Conservation (phyloP, 345 rosid genomes). For the Zanthoxylum bungeanum region DNA sequence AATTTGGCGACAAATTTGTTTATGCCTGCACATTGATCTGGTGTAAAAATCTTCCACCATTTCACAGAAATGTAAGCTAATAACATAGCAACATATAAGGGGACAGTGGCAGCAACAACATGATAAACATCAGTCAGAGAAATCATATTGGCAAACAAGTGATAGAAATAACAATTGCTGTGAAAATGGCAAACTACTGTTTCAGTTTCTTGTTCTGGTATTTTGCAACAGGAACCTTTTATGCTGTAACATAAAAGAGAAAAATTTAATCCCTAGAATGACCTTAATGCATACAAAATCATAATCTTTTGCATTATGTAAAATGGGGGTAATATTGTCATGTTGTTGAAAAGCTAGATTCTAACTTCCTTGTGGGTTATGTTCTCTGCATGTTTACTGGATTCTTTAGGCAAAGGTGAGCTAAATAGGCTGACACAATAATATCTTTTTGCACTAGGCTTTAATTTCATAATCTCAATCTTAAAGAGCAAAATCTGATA, state of each 20-base stretch:
- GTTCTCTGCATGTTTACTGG: conserved; percentile 25
- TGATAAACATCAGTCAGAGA: conserved; percentile 60
- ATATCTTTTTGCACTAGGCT: conserved; percentile 19
- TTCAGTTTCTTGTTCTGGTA: background rate
- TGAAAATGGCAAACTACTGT: background rate
- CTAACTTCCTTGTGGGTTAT: conserved; percentile 31
- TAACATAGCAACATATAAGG: conserved; percentile 72
- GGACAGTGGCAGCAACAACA: conserved; percentile 77
- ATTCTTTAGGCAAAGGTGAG: conserved; percentile 40
- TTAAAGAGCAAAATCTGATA: conserved; percentile 8
- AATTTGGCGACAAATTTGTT: conserved; percentile 89
- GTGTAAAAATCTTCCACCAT: conserved; percentile 67
- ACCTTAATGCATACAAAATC: conserved; percentile 18
- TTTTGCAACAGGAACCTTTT: conserved; percentile 15
- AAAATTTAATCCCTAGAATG: conserved; percentile 30
- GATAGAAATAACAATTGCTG: conserved; percentile 7
- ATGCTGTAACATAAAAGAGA: conserved; percentile 7
- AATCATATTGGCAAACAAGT: conserved; percentile 40
- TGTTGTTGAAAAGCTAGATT: conserved; percentile 29
- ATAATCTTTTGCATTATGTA: background rate
- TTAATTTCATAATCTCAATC: conserved; percentile 16
- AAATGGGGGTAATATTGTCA: conserved; percentile 34
- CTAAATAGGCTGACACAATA: conserved; percentile 21
- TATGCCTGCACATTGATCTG: conserved; percentile 86
- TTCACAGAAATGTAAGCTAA: conserved; percentile 67